Evolutionary conservation across 179 eudicot genomes (phyloP).

Genomic region (Spinacia oleracea): DNA sequence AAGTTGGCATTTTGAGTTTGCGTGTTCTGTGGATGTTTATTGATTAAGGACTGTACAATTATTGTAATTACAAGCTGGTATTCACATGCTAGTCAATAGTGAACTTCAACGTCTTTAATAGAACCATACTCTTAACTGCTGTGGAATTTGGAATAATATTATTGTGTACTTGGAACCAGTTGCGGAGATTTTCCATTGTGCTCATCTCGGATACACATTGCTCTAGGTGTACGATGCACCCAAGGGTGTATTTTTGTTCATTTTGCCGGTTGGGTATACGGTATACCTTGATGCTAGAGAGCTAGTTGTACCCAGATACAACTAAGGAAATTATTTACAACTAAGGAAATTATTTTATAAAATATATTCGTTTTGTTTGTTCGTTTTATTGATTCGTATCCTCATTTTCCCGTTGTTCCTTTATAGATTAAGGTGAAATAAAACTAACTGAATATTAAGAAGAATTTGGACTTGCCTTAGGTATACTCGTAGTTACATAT

Average conservation of each 20-base stretch:
- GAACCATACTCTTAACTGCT: not conserved
- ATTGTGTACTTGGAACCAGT: not conserved
- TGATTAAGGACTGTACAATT: not conserved
- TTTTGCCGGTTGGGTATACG: no score
- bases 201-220: no score
- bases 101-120: not conserved
- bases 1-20: not conserved
- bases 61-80: not conserved
- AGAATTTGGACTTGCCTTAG: not conserved
- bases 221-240: no score
- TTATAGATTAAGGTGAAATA: not conserved
- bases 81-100: conserved; percentile 3
- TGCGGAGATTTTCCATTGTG: not conserved
- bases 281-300: no score
- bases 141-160: not conserved
- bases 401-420: not conserved
- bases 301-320: no score
- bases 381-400: not conserved
- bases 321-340: no score
- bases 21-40: not conserved
- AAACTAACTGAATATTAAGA: not conserved
- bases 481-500: not conserved
- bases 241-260: no score
- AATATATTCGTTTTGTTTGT: not conserved
- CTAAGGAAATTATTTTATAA: no score